A percentile compares a stretch with the other conserved stretches of the same genome.
These are phyloP conservation scores for Pezicula radicicola DNA, from an alignment of 2,329 filamentous ascomycete genomes.

Conservation along the genomic window DNA sequence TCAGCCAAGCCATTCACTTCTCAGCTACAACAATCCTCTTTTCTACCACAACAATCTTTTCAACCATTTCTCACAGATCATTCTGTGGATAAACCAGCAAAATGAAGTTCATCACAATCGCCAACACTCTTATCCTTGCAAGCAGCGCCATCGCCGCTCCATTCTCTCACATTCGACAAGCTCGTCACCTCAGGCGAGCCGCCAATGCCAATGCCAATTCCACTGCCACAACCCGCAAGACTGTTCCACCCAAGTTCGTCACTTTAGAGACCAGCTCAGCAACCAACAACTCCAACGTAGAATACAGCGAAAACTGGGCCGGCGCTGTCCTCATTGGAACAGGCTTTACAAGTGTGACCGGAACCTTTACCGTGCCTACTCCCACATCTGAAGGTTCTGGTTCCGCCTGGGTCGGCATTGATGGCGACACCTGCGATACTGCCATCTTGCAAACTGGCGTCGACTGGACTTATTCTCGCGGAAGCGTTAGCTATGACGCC, in stretches of 20 bases:
- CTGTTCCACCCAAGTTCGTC: constrained; percentile 29
- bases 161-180: constrained; percentile 36
- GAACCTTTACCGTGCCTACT: constrained; percentile 49
- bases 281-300: constrained; percentile 38
- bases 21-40: too few species aligned
- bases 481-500: constrained; percentile 41
- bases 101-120: constrained; percentile 47
- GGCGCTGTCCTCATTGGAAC: constrained; percentile 50
- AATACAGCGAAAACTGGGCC: constrained; percentile 57
- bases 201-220: constrained; percentile 6
- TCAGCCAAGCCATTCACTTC: too few species aligned
- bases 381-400: constrained; percentile 43
- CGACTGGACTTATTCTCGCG: constrained; percentile 45
- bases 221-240: constrained; percentile 8
- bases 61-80: not conserved
- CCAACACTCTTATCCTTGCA: constrained; percentile 36
- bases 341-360: constrained; percentile 50
- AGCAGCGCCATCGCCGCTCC: constrained; percentile 42
- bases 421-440: constrained; percentile 50
- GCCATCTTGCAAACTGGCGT: constrained; percentile 56
- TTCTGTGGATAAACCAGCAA: constrained; percentile 17
- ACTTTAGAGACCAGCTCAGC: constrained; percentile 24
- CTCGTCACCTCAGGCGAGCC: constrained; percentile 22
- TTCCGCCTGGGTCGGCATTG: constrained; percentile 59
- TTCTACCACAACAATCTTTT: too few species aligned